A percentile compares a stretch with the other conserved stretches of the same genome.
Evolutionary conservation across 1,139 yeast genomes (phyloP).

Genomic region (Taiozyma sp.): DNA sequence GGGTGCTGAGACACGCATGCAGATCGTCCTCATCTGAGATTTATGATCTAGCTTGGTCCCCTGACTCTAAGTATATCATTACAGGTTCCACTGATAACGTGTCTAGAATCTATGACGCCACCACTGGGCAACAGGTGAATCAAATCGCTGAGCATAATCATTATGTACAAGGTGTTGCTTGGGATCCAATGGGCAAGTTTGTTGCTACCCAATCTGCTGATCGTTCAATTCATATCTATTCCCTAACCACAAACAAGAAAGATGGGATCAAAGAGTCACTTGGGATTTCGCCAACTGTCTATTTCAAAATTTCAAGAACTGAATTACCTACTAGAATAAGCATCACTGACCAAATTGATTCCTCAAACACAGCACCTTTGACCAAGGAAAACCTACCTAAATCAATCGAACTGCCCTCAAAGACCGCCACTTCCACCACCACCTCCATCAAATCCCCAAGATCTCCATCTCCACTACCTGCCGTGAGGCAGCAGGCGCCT

Average conservation of each 20-base stretch:
- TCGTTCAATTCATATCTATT: conserved; percentile 66
- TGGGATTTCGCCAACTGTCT: conserved; percentile 32
- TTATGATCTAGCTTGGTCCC: conserved; percentile 91
- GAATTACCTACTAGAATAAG: conserved; percentile 33
- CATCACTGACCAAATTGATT: background rate
- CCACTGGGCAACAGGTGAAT: conserved; percentile 52
- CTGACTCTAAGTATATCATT: conserved; percentile 66
- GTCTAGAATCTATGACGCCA: conserved; percentile 59
- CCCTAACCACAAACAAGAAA: conserved; percentile 27
- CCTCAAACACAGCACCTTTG: background rate
- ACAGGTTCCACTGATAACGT: conserved; percentile 91
- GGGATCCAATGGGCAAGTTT: conserved; percentile 84
- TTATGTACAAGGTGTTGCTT: conserved; percentile 90
- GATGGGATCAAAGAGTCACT: conserved; percentile 22
- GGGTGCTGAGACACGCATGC: conserved; percentile 56
- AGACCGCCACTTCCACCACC: conserved; percentile 2
- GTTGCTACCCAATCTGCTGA: conserved; percentile 91
- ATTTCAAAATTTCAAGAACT: conserved; percentile 38
- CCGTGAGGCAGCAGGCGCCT: conserved; percentile 31
- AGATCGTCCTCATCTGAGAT: conserved; percentile 68
- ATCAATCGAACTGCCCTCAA: conserved; percentile 1
- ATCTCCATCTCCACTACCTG: conserved; percentile 32
- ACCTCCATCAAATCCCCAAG: conserved; percentile 15
- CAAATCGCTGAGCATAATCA: conserved; percentile 74
- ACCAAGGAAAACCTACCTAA: background rate